Evolutionary conservation across 768 basidiomycete species (phyloP), one percentile per base, ranked within the genome.

Genomic region (Panus rudis): DNA sequence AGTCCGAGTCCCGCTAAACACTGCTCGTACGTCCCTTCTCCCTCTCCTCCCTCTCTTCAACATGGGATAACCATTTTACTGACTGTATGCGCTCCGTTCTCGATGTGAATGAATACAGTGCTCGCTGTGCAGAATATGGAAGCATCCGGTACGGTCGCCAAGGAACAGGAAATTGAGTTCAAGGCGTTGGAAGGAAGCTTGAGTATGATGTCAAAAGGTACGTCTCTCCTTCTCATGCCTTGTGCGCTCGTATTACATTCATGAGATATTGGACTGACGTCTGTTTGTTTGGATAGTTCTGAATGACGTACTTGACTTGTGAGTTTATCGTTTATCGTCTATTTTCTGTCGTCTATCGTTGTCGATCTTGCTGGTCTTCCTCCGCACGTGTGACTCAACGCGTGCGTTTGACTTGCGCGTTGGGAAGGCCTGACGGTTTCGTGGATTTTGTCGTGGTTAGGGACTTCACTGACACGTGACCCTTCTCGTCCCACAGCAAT

Each of bases 91-190:
- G n/a, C n/a, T n/a, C n/a, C n/a, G n/a, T n/a, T n/a, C 16, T 20
- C 43, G 23, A 37, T 23, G 24, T 34, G 8, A n/a, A 7, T 14
- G 35, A 24, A 37, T 46, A 40, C 40, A 69, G 66, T 92, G 12
- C 69, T 94, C 38, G 90, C 92, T 1, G 84, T 93, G 14, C 92
- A 96, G 65, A 94, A 97, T 56, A 81, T 94, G 75, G 82, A 86
- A 48, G 89, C 87, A 1, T 78, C 79, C 1, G 78, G 83, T 6
- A 74, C 76, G 1, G 75, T 94, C 34, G 72, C 75, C 2, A 79
- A 76, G 50, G 78, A 82, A 27, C 84, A 92, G 55, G 81, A 85
- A 48, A 79, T 93, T 44, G 92, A 96, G 67, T 92, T 92, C 56
- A 81, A 79, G 54, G 92, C 88, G 5, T 71, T 92, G 14, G 79